Base-by-base conservation (phyloP, 2,329 filamentous ascomycete genomes). In the Phialophora tarda region DNA sequence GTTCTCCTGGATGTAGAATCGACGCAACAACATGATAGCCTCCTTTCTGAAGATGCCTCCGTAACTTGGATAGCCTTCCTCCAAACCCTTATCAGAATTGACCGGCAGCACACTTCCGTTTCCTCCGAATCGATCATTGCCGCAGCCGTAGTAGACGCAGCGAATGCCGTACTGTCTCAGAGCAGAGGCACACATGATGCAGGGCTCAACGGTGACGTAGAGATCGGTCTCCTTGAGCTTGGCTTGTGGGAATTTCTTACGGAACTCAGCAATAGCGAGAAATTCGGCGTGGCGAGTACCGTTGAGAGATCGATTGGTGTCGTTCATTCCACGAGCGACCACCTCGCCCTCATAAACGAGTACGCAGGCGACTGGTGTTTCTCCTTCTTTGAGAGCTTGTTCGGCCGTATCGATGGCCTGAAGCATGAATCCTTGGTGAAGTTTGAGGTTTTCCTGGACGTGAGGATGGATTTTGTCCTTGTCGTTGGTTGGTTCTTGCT, bases 1-100 rank as follows among this genome's bases (percentile, higher is more conserved):
- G 78, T 99, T 99, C 79, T 99, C 93, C 79, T 99, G 95, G 34
- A 99, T 91, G 77, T 99, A 99, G 79, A 99, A 99, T 66, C 94
- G 89, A 70, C 96, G 86, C 71, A 99, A 83, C 71, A 99, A 80
- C 78, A 94, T 93, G 67, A 99, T 96, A 4, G 95, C 94, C 75
- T 98, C 94, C 74, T 97, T 91, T 55, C 92, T 87, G 74, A 92
- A 92, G 82, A 96, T 89, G 0, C 93, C 94, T 47, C 93, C 92
- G 76, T 93, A 89, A 64, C 92, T 92, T 54, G 90, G 88, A 76
- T 91, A 97, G 4, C 91, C 88, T 10, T 82, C 83, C 76, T 97
- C 93, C 54, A 96, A 86, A 70, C 89, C 57, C 62, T 65, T 59
- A 41, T 68, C 55, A 24, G 64, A 64, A 44, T 64, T 48, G 54